Evolutionary conservation across 2,329 filamentous ascomycete species (phyloP).

Genomic region (Hypoxylon rubiginosum): DNA sequence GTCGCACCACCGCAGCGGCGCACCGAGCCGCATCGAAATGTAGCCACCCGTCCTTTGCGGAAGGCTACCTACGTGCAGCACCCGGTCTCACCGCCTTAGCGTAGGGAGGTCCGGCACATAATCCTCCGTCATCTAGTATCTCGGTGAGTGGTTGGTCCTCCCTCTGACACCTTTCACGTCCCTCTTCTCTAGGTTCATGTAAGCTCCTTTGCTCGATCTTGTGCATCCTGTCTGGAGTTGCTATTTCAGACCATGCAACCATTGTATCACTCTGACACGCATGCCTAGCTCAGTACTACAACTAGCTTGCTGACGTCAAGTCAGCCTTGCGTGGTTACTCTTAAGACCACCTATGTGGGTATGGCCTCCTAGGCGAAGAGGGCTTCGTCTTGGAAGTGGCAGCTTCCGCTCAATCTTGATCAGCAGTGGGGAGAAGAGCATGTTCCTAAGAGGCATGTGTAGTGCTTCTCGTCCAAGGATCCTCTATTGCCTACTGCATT

Average conservation of each 20-base stretch:
- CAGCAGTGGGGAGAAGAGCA: background rate
- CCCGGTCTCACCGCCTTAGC: conserved; percentile 27
- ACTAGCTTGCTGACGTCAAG: conserved; percentile 6
- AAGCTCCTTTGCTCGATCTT: conserved; percentile 18
- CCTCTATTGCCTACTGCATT: background rate
- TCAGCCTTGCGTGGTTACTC: background rate
- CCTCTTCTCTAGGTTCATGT: background rate
- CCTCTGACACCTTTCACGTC: background rate
- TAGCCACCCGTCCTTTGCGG: conserved; percentile 20
- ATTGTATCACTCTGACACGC: conserved; percentile 25
- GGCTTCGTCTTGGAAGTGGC: background rate
- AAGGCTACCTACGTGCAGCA: conserved; percentile 32
- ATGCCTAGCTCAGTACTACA: conserved; percentile 17
- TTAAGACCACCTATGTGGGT: too few species aligned
- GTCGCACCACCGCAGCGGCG: conserved; percentile 22
- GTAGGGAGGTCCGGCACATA: conserved; percentile 7
- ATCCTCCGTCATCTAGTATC: conserved; percentile 12
- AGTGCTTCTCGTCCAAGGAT: background rate
- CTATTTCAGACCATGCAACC: conserved; percentile 17
- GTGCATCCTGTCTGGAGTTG: conserved; percentile 10
- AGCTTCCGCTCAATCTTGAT: background rate
- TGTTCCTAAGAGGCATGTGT: background rate
- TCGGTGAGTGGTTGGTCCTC: background rate
- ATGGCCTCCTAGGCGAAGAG: background rate
- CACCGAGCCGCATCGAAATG: conserved; percentile 34